Percentiles rank a stretch among this genome's conserved stretches.
Evolutionary conservation across 495 filamentous ascomycete species (phyloP).

Genomic region (Filosporella fistucella): DNA sequence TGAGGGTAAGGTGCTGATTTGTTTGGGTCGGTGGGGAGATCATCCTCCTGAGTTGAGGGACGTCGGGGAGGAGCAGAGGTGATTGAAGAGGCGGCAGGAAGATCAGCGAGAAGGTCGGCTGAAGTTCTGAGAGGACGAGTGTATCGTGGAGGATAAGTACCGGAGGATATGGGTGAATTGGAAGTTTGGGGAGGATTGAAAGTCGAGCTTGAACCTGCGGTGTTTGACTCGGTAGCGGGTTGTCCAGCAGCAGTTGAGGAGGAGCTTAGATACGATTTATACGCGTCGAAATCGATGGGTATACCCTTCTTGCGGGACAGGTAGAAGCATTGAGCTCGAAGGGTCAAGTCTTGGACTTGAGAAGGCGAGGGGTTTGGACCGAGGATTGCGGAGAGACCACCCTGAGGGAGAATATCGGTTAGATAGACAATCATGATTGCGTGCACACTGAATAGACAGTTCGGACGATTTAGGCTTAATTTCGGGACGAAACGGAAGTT

Average conservation of each 20-base stretch:
- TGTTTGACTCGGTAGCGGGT: too few relatives aligned
- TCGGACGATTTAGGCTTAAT: too few relatives aligned
- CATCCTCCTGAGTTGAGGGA: background rate
- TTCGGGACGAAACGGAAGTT: too few relatives aligned
- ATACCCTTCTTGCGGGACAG: slow-evolving; percentile 25
- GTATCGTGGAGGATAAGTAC: too few relatives aligned
- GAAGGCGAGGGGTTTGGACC: slow-evolving; percentile 35
- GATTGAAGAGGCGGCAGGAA: background rate
- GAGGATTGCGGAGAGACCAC: slow-evolving; percentile 33
- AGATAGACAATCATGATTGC: too few relatives aligned
- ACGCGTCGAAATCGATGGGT: slow-evolving; percentile 23
- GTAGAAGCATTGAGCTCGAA: slow-evolving; percentile 45
- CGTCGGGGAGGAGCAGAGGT: background rate
- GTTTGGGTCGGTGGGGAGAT: background rate
- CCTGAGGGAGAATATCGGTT: too few relatives aligned
- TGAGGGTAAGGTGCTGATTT: slow-evolving; percentile 61
- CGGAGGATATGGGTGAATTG: too few relatives aligned
- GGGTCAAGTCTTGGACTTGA: slow-evolving; percentile 35
- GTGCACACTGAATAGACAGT: too few relatives aligned
- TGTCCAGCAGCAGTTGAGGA: too few relatives aligned
- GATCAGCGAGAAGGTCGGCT: background rate
- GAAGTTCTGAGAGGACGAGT: too few relatives aligned
- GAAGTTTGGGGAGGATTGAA: background rate
- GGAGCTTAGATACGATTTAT: slow-evolving; percentile 23
- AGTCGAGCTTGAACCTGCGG: slow-evolving; percentile 1